A percentile compares a stretch with the other conserved stretches of the same genome.
Evolutionary conservation across 164 flowering plant genomes (phyloP).

Genomic region (Vitis riparia): DNA sequence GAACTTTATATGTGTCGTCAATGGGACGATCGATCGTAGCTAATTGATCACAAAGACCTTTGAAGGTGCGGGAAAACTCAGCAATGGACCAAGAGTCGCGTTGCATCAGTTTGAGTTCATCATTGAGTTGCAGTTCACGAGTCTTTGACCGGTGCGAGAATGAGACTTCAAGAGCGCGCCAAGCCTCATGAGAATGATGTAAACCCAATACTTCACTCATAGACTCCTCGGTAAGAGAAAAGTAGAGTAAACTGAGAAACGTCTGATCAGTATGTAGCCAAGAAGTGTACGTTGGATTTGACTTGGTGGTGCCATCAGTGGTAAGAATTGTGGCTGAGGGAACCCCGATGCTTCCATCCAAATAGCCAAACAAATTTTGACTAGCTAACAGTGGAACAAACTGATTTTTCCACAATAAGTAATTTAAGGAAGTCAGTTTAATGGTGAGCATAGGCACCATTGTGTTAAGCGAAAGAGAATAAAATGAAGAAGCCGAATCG

Average conservation of each 20-base stretch:
- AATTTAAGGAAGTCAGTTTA: too few relatives aligned
- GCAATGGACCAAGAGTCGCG: not conserved
- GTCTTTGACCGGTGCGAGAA: too few relatives aligned
- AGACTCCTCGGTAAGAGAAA: not conserved
- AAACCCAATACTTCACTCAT: too few relatives aligned
- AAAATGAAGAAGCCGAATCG: not conserved
- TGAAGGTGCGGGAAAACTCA: conserved; percentile 6
- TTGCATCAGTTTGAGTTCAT: not conserved
- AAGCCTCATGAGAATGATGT: too few relatives aligned
- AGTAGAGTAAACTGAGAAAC: not conserved
- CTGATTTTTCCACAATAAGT: not conserved
- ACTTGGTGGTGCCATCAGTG: not conserved
- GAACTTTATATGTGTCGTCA: too few relatives aligned
- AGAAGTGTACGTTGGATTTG: not conserved
- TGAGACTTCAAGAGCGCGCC: too few relatives aligned
- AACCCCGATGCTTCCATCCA: not conserved
- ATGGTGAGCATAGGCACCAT: too few relatives aligned
- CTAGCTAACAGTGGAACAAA: conserved; percentile 1
- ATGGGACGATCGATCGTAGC: not conserved
- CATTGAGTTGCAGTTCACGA: too few relatives aligned
- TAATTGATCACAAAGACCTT: conserved; percentile 8
- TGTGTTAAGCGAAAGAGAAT: not conserved
- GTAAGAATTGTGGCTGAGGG: not conserved
- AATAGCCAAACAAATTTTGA: not conserved
- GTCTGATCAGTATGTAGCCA: not conserved